Conservation (phyloP, 257 asterid genomes). For the Verbascum thapsus region DNA sequence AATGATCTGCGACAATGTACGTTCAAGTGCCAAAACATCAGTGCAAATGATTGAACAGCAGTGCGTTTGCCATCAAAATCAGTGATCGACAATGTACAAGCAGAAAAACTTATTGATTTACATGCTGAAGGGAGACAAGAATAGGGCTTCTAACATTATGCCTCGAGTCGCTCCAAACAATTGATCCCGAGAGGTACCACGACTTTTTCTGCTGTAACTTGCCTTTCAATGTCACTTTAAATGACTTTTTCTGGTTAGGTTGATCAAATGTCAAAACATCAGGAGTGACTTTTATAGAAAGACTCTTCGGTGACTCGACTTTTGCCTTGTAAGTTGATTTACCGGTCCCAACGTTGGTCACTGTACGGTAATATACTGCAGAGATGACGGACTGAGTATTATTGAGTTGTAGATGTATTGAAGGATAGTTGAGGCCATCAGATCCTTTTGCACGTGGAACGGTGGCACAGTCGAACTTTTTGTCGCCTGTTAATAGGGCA, state of each 20-base stretch:
- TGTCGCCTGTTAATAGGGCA: conserved; percentile 46
- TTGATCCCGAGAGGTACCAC: conserved; percentile 40
- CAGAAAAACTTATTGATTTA: too few species aligned
- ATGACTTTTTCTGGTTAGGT: conserved; percentile 46
- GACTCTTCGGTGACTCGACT: conserved; percentile 40
- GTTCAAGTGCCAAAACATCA: neutral
- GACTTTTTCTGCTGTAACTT: conserved; percentile 1
- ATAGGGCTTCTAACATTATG: conserved; percentile 65
- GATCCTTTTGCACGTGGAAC: conserved; percentile 41
- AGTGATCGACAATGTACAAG: neutral
- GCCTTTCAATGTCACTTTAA: conserved; percentile 58
- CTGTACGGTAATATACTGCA: conserved; percentile 55
- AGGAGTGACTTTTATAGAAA: conserved; percentile 54
- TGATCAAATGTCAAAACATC: conserved; percentile 36
- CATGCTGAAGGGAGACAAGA: conserved; percentile 37
- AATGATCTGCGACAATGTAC: too few species aligned
- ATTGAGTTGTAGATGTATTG: conserved; percentile 52
- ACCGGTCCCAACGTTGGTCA: conserved; percentile 55
- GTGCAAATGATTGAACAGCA: conserved; percentile 27
- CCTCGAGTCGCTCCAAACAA: conserved; percentile 34
- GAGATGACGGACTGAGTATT: conserved; percentile 33
- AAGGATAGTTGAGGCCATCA: conserved; percentile 74
- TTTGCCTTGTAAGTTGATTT: conserved; percentile 47
- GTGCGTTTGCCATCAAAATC: neutral
- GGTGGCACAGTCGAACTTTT: conserved; percentile 46